phyloP scores from a whole-genome alignment of 805 yeast species.

The Myxozyma melibiosi region DNA sequence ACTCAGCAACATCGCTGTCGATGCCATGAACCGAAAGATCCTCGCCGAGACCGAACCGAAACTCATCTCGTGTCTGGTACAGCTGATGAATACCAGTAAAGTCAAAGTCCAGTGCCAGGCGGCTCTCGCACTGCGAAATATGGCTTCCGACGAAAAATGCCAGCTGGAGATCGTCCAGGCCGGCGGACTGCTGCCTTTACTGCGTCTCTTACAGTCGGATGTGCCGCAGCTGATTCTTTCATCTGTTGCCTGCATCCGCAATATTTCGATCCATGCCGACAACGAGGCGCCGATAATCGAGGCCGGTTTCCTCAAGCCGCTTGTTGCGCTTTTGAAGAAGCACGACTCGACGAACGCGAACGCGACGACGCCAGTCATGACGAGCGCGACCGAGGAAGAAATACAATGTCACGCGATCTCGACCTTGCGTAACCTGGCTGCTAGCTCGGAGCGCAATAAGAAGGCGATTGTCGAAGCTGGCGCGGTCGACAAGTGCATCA shows the following conservation, averaged over 20 bases:
- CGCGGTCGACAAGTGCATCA: constrained; percentile 90
- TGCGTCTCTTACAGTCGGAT: constrained; percentile 85
- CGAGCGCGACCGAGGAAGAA: constrained; percentile 63
- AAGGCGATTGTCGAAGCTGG: constrained; percentile 91
- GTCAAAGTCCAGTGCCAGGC: constrained; percentile 99
- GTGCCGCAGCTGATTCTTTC: constrained; percentile 86
- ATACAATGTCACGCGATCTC: constrained; percentile 98
- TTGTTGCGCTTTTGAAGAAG: constrained; percentile 73
- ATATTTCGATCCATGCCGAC: constrained; percentile 93
- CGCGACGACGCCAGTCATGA: constrained; percentile 11
- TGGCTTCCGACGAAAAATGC: constrained; percentile 91
- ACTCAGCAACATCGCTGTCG: constrained; percentile 94
- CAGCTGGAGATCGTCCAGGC: constrained; percentile 95
- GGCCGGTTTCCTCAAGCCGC: constrained; percentile 92
- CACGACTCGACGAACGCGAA: constrained; percentile 49
- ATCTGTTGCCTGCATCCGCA: constrained; percentile 97
- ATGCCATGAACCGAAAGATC: constrained; percentile 84
- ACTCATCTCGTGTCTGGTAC: constrained; percentile 82
- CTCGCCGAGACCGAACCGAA: constrained; percentile 91
- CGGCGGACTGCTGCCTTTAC: constrained; percentile 92
- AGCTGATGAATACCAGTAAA: constrained; percentile 87
- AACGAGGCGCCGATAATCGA: constrained; percentile 95
- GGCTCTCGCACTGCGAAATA: constrained; percentile 89
- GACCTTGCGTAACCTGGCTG: constrained; percentile 92
- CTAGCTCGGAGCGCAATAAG: constrained; percentile 90